phyloP scores from a whole-genome alignment of 1,284 basidiomycete species.

The Ceratobasidium sp. region DNA sequence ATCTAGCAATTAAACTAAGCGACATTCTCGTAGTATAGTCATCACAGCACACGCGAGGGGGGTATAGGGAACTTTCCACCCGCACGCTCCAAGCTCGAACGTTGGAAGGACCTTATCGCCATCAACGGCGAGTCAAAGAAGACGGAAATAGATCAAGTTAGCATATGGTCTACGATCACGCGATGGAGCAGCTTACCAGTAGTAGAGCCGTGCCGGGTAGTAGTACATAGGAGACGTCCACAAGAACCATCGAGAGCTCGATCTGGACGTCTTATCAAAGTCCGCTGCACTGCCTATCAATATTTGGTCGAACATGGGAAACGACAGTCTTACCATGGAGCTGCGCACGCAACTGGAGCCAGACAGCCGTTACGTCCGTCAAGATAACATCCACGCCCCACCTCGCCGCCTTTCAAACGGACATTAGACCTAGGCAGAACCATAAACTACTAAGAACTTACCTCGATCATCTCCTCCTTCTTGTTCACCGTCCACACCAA shows the following conservation, averaged over 20 bases:
- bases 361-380: slow-evolving; percentile 84
- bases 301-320: slow-evolving; percentile 23
- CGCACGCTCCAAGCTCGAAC: slow-evolving; percentile 34
- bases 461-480: slow-evolving; percentile 93
- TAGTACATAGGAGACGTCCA: slow-evolving; percentile 78
- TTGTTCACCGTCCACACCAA: slow-evolving; percentile 99
- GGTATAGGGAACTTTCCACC: slow-evolving; percentile 34
- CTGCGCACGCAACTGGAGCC: slow-evolving; percentile 76
- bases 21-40: background rate
- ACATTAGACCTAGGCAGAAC: background rate
- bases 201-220: slow-evolving; percentile 58
- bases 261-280: slow-evolving; percentile 41
- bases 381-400: slow-evolving; percentile 93
- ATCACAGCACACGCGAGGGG: slow-evolving; percentile 22
- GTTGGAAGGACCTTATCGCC: slow-evolving; percentile 17
- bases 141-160: slow-evolving; percentile 31
- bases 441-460: slow-evolving; percentile 52
- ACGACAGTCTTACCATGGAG: slow-evolving; percentile 64
- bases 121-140: slow-evolving; percentile 18
- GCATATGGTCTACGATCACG: background rate
- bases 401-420: slow-evolving; percentile 71
- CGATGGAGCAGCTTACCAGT: slow-evolving; percentile 45
- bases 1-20: background rate
- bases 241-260: slow-evolving; percentile 66
- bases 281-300: slow-evolving; percentile 23